Percentiles rank a stretch among this genome's conserved stretches.
Conservation (phyloP, 1,284 basidiomycete species). For the Somion occarium region DNA sequence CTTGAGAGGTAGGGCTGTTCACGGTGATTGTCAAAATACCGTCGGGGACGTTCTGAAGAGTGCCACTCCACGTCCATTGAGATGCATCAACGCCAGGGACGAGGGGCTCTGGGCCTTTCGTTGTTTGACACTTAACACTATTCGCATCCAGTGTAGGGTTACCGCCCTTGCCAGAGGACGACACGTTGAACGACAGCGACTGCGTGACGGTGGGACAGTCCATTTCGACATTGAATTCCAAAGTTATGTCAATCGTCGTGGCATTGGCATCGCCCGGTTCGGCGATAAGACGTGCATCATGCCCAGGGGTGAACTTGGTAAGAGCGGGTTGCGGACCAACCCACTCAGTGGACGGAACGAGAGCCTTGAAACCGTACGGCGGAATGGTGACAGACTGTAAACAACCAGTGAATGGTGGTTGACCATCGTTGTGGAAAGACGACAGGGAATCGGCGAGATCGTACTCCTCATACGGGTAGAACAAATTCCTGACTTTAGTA, state of each 20-base stretch:
- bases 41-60: slow-evolving; percentile 69
- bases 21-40: slow-evolving; percentile 75
- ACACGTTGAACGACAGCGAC: slow-evolving; percentile 61
- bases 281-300: slow-evolving; percentile 69
- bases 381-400: slow-evolving; percentile 60
- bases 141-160: slow-evolving; percentile 43
- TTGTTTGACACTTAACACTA: slow-evolving; percentile 45
- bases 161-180: slow-evolving; percentile 61
- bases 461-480: slow-evolving; percentile 81
- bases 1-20: slow-evolving; percentile 45
- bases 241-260: slow-evolving; percentile 58
- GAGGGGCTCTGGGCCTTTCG: slow-evolving; percentile 39
- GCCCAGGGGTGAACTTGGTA: slow-evolving; percentile 78
- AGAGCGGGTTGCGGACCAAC: slow-evolving; percentile 64
- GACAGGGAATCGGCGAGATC: slow-evolving; percentile 58
- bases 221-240: slow-evolving; percentile 81
- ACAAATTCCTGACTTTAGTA: slow-evolving; percentile 64
- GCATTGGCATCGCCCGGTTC: slow-evolving; percentile 46
- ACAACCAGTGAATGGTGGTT: slow-evolving; percentile 72
- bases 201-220: slow-evolving; percentile 61
- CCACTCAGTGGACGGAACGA: slow-evolving; percentile 71
- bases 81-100: slow-evolving; percentile 56
- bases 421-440: slow-evolving; percentile 51
- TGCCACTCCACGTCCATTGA: slow-evolving; percentile 69
- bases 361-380: slow-evolving; percentile 75